Percentiles rank a stretch among this genome's conserved stretches.
phyloP scores from a whole-genome alignment of 306 rosid species.

The Malus domestica region ASM211411v1 NC_041804.1:25074001-25074500 shows the following conservation, averaged over 20 bases:
- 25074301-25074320: background rate
- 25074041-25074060: background rate
- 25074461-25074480: slow-evolving; percentile 41
- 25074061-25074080: slow-evolving; percentile 64
- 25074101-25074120: slow-evolving; percentile 66
- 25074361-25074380: slow-evolving; percentile 74
- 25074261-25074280: slow-evolving; percentile 65
- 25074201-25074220: background rate
- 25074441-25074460: slow-evolving; percentile 39
- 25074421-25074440: slow-evolving; percentile 42
- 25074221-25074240: slow-evolving; percentile 60
- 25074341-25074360: background rate
- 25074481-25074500: slow-evolving; percentile 53
- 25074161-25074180: background rate
- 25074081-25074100: slow-evolving; percentile 84
- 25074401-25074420: slow-evolving; percentile 26
- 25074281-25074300: background rate
- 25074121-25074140: slow-evolving; percentile 29
- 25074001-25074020: background rate
- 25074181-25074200: background rate
- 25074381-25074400: slow-evolving; percentile 50
- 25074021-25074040: background rate
- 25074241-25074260: slow-evolving; percentile 52
- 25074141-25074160: background rate
- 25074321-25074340: background rate